Percentiles rank a stretch among this genome's conserved stretches.
Evolutionary conservation across 257 asterid genomes (phyloP).

Genomic region (Galeopsis tetrahit): DNA sequence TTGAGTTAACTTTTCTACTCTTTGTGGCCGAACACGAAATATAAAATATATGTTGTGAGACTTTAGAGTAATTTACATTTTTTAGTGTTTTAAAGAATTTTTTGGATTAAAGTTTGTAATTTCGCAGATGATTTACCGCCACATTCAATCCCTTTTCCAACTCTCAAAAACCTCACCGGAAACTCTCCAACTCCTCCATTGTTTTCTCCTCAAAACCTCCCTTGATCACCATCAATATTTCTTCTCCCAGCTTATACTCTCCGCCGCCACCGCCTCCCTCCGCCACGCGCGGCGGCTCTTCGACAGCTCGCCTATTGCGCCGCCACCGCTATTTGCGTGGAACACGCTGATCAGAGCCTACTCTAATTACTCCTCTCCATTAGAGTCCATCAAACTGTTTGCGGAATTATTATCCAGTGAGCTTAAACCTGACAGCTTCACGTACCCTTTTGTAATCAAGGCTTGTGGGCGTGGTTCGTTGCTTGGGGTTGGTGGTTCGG

Average conservation of each 20-base stretch:
- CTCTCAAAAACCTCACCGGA: conserved; percentile 39
- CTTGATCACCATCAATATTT: conserved; percentile 50
- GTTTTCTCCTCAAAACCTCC: conserved; percentile 56
- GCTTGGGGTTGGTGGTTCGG: conserved; percentile 58
- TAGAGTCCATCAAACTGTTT: conserved; percentile 51
- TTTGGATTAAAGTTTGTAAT: too few species aligned
- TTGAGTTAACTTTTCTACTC: too few species aligned
- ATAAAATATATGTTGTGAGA: too few species aligned
- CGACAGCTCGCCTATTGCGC: conserved; percentile 46
- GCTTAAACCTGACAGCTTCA: conserved; percentile 52
- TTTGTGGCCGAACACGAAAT: too few species aligned
- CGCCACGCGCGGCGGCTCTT: conserved; percentile 48
- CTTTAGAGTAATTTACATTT: too few species aligned
- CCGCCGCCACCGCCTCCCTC: conserved; percentile 53
- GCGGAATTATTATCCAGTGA: conserved; percentile 39
- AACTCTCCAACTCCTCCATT: conserved; percentile 61
- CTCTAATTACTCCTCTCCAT: conserved; percentile 49
- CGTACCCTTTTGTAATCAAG: conserved; percentile 65
- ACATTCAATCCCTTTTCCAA: conserved; percentile 45
- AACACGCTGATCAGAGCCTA: conserved; percentile 62
- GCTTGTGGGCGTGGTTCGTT: conserved; percentile 64
- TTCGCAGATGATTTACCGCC: conserved; percentile 54
- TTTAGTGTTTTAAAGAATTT: too few species aligned
- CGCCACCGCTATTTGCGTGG: conserved; percentile 64
- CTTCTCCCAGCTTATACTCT: conserved; percentile 52